Base-by-base conservation (phyloP, 805 yeast species). In the Nakazawaea populi region DNA sequence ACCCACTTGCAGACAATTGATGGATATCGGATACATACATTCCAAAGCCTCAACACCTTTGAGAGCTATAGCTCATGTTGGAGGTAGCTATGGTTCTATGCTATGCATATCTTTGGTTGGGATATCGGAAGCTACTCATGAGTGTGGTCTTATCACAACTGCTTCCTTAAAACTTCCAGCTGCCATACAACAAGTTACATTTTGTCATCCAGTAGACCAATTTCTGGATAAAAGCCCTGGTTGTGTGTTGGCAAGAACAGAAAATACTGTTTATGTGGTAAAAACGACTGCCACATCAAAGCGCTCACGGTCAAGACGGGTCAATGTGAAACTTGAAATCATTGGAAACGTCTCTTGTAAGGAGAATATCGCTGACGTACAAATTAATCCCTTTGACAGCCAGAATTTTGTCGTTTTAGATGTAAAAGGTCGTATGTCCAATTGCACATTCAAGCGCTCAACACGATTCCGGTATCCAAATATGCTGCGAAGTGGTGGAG, bases 341-440 rank as follows among this genome's bases (percentile, higher is more conserved):
- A 46, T 42, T 18, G 53, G 52, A 42, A 32, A 47, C 48, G 6
- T 47, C 10, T 30, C 42, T 6, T 38, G 66, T 4, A 67, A 63
- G 1, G 67, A 62, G 14, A 60, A 60, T 6, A 65, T 73, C 48
- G 72, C 80, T 1, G 80, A 80, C 60, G 64, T 73, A 9, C 56
- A 70, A 2, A 73, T 74, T 48, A 71, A 72, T 51, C 80, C 82
- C 0, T 68, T 65, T 64, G 69, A 74, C 43, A 53, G 58, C 30
- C 54, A 58, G 8, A 62, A 62, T 43, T 62, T 81, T 54, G 74
- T 72, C 0, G 58, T 75, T 1, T 61, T 81, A 6, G 89, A 83
- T 58, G 57, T 69, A 1, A 68, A 70, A 37, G 89, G 89, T 0
- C 74, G 77, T 48, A 78, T 83, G 72, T 69, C 68, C 24, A 18